Evolutionary conservation across 2,329 filamentous ascomycete genomes (phyloP), one percentile per base, ranked within the genome.

Genomic region (Aureobasidium sp.): DNA sequence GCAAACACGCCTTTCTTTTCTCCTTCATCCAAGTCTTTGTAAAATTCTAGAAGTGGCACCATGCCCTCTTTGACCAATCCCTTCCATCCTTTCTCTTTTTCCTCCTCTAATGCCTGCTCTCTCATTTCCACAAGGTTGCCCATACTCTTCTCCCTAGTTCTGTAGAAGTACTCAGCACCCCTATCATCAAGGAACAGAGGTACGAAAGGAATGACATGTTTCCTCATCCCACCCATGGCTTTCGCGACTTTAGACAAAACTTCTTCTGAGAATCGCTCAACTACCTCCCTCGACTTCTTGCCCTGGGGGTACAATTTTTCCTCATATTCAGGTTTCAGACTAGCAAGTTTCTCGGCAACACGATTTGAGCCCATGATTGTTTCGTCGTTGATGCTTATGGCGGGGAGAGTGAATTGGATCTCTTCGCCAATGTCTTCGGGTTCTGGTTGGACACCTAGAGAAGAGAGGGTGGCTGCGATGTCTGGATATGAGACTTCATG

Each of bases 401-500:
- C 63, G 27, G 63, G 63, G 3, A 60, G 54, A 3, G 63, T 59
- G n/a, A 20, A 65, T 20, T 47, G 23, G 8, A 50, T 58, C 4
- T 23, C 36, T 18, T 50, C 11, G 50, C 13, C 50, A 4, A 15
- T 31, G 15, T n/a, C 50, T 16, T 45, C 33, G 15, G 27, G 16
- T 4, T 43, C 33, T 3, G 47, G 43, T 11, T 36, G 4, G 0
- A 65, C 63, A 11, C 38, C 29, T n/a, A 51, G 33, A 18, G 36
- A 13, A 1, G n/a, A 11, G 16, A 65, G 47, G 25, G 42, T 20
- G 7, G 33, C 15, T 20, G 54, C 63, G 11, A 65, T 60, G 29
- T 65, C 63, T 18, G 63, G 63, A n/a, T 65, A 65, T 1, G 63
- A 65, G 36, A 60, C 23, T 13, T 48, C 20, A 9, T 59, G 16